These are phyloP conservation scores for Hypoxylon sp. DNA, from an alignment of 2,329 filamentous ascomycete genomes.

Conservation along the genomic window DNA sequence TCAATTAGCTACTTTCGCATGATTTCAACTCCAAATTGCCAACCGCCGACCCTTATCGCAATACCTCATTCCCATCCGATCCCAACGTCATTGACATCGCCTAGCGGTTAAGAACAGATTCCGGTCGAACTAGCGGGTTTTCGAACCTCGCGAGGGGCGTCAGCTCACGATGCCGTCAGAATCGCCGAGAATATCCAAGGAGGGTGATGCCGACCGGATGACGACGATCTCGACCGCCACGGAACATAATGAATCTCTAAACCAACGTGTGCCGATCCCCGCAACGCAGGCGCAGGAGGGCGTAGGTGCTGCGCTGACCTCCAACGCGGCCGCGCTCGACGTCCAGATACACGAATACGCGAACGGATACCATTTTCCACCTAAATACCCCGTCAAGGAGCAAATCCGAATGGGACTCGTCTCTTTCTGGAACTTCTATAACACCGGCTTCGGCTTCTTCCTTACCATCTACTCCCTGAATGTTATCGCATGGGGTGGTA, in stretches of 20 bases:
- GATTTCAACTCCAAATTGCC: neutral
- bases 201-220: constrained; percentile 34
- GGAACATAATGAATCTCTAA: constrained; percentile 37
- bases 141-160: constrained; percentile 4
- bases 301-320: constrained; percentile 41
- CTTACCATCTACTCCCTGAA: constrained; percentile 84
- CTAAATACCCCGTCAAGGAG: constrained; percentile 69
- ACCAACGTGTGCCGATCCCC: constrained; percentile 36
- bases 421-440: constrained; percentile 78
- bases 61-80: constrained; percentile 2
- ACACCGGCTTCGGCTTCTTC: constrained; percentile 80
- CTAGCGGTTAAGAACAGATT: constrained; percentile 5
- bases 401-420: constrained; percentile 68
- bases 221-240: constrained; percentile 41
- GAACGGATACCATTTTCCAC: constrained; percentile 76
- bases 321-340: constrained; percentile 50
- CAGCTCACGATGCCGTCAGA: constrained; percentile 28
- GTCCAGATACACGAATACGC: constrained; percentile 55
- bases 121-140: constrained; percentile 9
- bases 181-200: constrained; percentile 36
- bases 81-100: neutral
- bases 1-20: constrained; percentile 5
- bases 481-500: constrained; percentile 88
- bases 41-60: constrained; percentile 12
- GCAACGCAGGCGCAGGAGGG: constrained; percentile 41